Percentiles rank a stretch among this genome's conserved stretches.
These are phyloP conservation scores for Spatholobus suberectus DNA, from an alignment of 306 rosid species.

Conservation along the genomic window DNA sequence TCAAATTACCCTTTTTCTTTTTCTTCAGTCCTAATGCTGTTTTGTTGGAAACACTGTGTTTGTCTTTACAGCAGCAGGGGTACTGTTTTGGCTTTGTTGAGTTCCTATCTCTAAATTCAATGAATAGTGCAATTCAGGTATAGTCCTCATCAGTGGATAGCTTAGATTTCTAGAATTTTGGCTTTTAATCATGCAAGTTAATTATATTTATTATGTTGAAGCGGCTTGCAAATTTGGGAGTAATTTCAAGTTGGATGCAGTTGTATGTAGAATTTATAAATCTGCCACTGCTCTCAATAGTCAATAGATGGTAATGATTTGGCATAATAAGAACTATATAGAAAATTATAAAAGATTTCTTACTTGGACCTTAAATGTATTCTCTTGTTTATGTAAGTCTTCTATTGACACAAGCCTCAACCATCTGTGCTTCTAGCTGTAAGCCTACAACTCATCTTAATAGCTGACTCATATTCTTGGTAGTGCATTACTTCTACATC, in stretches of 20 bases:
- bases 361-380: conserved; percentile 12
- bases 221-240: conserved; percentile 14
- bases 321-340: neutral
- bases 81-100: conserved; percentile 88
- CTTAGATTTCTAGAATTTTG: conserved; percentile 21
- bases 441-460: neutral
- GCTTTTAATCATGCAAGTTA: conserved; percentile 19
- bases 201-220: conserved; percentile 21
- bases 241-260: conserved; percentile 25
- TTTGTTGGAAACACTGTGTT: conserved; percentile 12
- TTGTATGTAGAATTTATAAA: neutral
- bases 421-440: neutral
- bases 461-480: neutral
- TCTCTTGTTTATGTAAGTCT: neutral
- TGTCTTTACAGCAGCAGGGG: conserved; percentile 69
- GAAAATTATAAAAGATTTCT: neutral
- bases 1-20: conserved; percentile 9
- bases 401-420: conserved; percentile 25
- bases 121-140: conserved; percentile 77
- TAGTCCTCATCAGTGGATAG: conserved; percentile 21
- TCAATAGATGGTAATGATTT: neutral
- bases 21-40: conserved; percentile 27
- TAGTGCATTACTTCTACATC: neutral
- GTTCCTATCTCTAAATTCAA: conserved; percentile 60
- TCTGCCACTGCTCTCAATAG: neutral